Conservation (phyloP, 768 basidiomycete species). For the Sistotremastrum niveocremeum region DNA sequence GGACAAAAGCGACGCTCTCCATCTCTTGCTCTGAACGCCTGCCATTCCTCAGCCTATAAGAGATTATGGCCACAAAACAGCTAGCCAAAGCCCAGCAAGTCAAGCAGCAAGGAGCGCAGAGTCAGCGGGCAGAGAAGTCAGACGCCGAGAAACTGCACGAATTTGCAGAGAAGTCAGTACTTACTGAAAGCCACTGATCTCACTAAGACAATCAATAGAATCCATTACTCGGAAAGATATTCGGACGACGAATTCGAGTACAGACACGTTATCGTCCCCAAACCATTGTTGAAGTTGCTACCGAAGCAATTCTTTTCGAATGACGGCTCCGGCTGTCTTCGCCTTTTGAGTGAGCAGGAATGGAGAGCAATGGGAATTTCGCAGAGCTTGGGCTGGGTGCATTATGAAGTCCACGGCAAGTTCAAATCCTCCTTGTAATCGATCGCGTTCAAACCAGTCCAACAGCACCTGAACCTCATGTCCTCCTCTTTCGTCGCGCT, state of each 20-base stretch:
- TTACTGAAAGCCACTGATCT: no score
- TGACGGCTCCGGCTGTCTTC: constrained; percentile 63
- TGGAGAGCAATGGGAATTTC: constrained; percentile 96
- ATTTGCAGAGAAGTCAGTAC: no score
- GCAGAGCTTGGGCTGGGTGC: constrained; percentile 94
- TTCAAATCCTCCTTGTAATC: constrained; percentile 2
- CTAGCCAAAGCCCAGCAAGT: no score
- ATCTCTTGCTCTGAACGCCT: no score
- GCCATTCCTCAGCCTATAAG: no score
- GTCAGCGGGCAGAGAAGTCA: no score
- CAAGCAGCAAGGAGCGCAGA: no score
- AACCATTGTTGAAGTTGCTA: constrained; percentile 85
- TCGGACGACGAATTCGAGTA: constrained; percentile 90
- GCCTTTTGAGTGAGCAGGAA: constrained; percentile 74
- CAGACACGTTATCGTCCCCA: constrained; percentile 93
- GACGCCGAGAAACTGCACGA: no score
- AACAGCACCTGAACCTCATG: constrained; percentile 83
- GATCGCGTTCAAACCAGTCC: constrained; percentile 1
- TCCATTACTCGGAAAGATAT: constrained; percentile 86
- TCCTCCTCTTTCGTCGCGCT: constrained; percentile 79
- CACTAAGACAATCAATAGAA: constrained; percentile 28
- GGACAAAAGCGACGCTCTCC: no score
- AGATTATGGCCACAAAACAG: no score
- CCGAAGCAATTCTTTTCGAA: constrained; percentile 71
- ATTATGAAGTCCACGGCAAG: constrained; percentile 92